phyloP scores from a whole-genome alignment of 495 filamentous ascomycete species.

The Xylona heveae region DNA sequence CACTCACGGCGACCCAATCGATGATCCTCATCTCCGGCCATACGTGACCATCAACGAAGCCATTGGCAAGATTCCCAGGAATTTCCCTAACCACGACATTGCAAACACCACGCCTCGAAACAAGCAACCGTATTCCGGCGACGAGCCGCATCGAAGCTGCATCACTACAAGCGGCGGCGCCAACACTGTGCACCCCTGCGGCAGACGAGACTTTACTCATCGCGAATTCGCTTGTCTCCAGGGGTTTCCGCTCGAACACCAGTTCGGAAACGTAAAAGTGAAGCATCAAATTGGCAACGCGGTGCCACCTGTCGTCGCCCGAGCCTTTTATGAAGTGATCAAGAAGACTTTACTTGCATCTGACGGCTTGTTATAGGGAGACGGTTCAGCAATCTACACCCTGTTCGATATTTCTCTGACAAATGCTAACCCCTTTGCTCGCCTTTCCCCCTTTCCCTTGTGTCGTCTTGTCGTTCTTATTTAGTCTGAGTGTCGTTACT shows the following conservation, averaged over 20 bases:
- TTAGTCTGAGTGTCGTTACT: too few species aligned
- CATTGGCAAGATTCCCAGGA: slow-evolving; percentile 22
- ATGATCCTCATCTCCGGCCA: slow-evolving; percentile 12
- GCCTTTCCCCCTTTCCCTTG: too few species aligned
- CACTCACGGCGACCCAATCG: slow-evolving; percentile 32
- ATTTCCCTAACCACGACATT: slow-evolving; percentile 26
- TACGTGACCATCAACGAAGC: slow-evolving; percentile 24
- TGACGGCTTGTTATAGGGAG: too few species aligned
- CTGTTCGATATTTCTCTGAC: too few species aligned
- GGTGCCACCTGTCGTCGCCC: slow-evolving; percentile 45
- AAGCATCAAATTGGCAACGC: slow-evolving; percentile 76
- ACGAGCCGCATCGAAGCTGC: slow-evolving; percentile 28
- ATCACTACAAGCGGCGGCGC: slow-evolving; percentile 53
- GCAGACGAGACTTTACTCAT: slow-evolving; percentile 39
- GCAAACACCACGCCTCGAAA: slow-evolving; percentile 10
- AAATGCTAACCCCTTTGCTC: too few species aligned
- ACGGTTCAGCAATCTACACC: too few species aligned
- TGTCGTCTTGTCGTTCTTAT: too few species aligned
- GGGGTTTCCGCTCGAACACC: slow-evolving; percentile 44
- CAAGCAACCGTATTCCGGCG: slow-evolving; percentile 15
- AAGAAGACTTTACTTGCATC: slow-evolving; percentile 31
- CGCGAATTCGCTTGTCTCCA: slow-evolving; percentile 61
- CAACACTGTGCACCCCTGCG: slow-evolving; percentile 46
- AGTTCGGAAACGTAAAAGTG: slow-evolving; percentile 25
- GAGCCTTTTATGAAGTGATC: slow-evolving; percentile 35